Evolutionary conservation across 2,329 filamentous ascomycete species (phyloP), one percentile per base, ranked within the genome.

Genomic region (Thermoascus crustaceus): DNA sequence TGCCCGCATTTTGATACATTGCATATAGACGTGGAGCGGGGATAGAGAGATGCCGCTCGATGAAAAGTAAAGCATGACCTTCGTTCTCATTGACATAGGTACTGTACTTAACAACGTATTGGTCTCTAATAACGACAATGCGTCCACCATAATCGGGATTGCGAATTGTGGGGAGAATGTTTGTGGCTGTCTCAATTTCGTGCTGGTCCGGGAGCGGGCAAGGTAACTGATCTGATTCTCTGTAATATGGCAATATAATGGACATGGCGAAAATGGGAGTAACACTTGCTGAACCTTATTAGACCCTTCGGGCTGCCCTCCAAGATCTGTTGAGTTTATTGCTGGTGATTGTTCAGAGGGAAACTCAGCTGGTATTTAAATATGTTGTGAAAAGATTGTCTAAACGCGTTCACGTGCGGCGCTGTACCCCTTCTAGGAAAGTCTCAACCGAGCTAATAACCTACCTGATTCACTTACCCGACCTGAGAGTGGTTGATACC

Each of bases 21-120:
- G 45, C 41, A 34, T 44, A 44, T n/a, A 48, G 45, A 30, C 39
- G 39, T 35, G 43, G 45, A 4, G 38, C 45, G 38, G 42, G 11
- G 30, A 45, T 45, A 16, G 37, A 29, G 34, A 47, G 46, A 7
- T 17, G 25, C 27, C 43, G 7, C 40, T 48, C 43, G 38, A 46
- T 25, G 30, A 48, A 48, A 21, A 46, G 27, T 26, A 47, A 36
- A 45, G 47, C 36, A 41, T 48, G 34, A 30, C 45, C 46, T 36
- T 49, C 43, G 33, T 48, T 46, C 38, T 49, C 45, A 19, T 38
- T 38, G 29, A 49, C 37, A 36, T 40, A 30, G 3, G 43, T 33
- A 35, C 45, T 41, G 30, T 49, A 47, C 44, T 46, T 47, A 33
- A 46, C 44, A 32, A 44, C 42, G 36, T 43, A 46, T 38, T 22